These are phyloP conservation scores for Echium plantagineum DNA, from an alignment of 257 asterid genomes.

Conservation along the genomic window DNA sequence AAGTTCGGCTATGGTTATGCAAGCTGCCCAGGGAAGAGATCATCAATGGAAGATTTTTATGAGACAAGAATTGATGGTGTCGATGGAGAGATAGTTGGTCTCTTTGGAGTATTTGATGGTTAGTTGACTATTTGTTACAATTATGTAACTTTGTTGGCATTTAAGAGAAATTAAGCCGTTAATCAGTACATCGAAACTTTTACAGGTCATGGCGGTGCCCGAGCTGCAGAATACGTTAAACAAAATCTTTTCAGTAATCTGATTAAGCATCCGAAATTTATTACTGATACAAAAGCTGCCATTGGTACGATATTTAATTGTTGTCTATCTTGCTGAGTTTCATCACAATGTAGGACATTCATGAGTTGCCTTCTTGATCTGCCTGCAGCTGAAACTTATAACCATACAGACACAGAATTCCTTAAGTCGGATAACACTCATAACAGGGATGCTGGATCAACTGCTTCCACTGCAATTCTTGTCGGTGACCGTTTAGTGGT, in stretches of 20 bases:
- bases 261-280: constrained; percentile 82
- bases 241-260: constrained; percentile 88
- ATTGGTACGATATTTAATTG: constrained; percentile 38
- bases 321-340: background rate
- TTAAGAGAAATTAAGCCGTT: background rate
- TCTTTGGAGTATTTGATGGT: constrained; percentile 98
- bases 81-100: constrained; percentile 91
- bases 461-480: constrained; percentile 98
- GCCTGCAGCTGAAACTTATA: constrained; percentile 81
- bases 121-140: background rate
- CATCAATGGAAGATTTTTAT: constrained; percentile 97
- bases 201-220: constrained; percentile 96
- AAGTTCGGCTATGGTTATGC: constrained; percentile 98
- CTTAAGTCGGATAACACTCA: constrained; percentile 78
- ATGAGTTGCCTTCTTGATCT: constrained; percentile 5
- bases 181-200: background rate
- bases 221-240: constrained; percentile 96
- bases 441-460: constrained; percentile 92
- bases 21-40: constrained; percentile 90
- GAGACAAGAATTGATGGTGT: constrained; percentile 98
- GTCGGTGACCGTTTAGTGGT: constrained; percentile 91
- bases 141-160: background rate
- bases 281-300: constrained; percentile 88
- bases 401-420: constrained; percentile 86
- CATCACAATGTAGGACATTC: background rate